Evolutionary conservation across 2,329 filamentous ascomycete species (phyloP).

Genomic region (Stagonosporopsis cucurbitacearum): DNA sequence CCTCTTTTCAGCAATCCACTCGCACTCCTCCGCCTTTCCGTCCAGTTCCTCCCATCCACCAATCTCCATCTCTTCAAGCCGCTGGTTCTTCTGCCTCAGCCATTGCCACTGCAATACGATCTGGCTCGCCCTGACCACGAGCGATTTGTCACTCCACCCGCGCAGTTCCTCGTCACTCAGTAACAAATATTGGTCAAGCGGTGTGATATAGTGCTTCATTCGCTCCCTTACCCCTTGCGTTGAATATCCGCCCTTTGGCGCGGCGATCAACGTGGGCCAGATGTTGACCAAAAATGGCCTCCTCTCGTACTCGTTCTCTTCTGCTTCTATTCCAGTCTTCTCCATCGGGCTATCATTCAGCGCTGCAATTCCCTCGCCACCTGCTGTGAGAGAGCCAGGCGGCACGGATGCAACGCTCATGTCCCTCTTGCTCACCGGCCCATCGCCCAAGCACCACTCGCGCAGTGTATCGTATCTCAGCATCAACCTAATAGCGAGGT

Average conservation of each 20-base stretch:
- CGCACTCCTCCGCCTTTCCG: conserved; percentile 30
- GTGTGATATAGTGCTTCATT: conserved; percentile 42
- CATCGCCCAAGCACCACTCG: conserved; percentile 26
- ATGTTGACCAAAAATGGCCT: conserved; percentile 28
- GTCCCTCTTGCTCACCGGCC: conserved; percentile 11
- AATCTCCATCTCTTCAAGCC: conserved; percentile 34
- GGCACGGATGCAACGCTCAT: conserved; percentile 17
- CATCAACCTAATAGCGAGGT: conserved; percentile 24
- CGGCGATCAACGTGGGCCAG: conserved; percentile 32
- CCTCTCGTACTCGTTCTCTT: neutral
- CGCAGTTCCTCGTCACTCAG: conserved; percentile 28
- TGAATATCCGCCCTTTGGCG: conserved; percentile 20
- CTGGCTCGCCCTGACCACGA: conserved; percentile 19
- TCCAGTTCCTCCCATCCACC: conserved; percentile 34
- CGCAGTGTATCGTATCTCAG: conserved; percentile 40
- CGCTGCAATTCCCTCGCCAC: neutral
- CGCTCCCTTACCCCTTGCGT: conserved; percentile 29
- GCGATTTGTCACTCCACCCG: conserved; percentile 17
- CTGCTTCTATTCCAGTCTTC: too few species aligned
- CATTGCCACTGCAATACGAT: conserved; percentile 38
- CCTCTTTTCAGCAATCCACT: conserved; percentile 35
- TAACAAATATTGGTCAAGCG: conserved; percentile 32
- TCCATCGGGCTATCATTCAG: neutral
- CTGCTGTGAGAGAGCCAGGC: neutral
- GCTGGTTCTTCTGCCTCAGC: conserved; percentile 35